Conservation (phyloP, 1,284 basidiomycete genomes). For the Melanopsichium pennsylvanicum region DNA sequence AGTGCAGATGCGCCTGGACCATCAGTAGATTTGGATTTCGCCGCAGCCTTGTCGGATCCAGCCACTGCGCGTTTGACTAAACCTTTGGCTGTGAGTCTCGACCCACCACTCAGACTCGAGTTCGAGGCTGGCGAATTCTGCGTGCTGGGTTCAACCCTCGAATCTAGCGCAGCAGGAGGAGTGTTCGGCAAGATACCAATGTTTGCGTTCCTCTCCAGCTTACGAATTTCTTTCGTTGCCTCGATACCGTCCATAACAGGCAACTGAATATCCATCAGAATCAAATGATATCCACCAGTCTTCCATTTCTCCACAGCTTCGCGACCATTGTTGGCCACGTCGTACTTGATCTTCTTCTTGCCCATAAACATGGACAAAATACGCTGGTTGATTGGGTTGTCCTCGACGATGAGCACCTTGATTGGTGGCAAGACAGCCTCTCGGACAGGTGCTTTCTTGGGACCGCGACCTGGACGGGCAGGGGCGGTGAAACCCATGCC, state of each 20-base stretch:
- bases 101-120: conserved; percentile 4
- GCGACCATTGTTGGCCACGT: conserved; percentile 90
- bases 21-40: conserved; percentile 6
- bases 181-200: conserved; percentile 76
- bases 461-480: conserved; percentile 29
- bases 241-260: conserved; percentile 98
- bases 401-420: conserved; percentile 68
- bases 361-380: conserved; percentile 95
- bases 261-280: conserved; percentile 99
- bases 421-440: conserved; percentile 62
- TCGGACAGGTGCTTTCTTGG: conserved; percentile 52
- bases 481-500: conserved; percentile 56
- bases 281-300: conserved; percentile 91
- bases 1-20: not conserved
- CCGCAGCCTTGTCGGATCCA: not conserved
- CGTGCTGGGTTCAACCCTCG: no score
- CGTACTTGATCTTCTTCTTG: conserved; percentile 94
- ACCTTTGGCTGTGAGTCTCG: conserved; percentile 20
- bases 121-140: no score
- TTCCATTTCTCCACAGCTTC: conserved; percentile 97
- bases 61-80: conserved; percentile 21
- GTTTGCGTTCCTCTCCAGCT: conserved; percentile 77
- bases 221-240: conserved; percentile 93
- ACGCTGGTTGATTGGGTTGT: conserved; percentile 98
- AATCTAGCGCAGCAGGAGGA: conserved; percentile 66